Conservation (phyloP, 768 basidiomycete species). For the Cyclocybe aegerita region DNA sequence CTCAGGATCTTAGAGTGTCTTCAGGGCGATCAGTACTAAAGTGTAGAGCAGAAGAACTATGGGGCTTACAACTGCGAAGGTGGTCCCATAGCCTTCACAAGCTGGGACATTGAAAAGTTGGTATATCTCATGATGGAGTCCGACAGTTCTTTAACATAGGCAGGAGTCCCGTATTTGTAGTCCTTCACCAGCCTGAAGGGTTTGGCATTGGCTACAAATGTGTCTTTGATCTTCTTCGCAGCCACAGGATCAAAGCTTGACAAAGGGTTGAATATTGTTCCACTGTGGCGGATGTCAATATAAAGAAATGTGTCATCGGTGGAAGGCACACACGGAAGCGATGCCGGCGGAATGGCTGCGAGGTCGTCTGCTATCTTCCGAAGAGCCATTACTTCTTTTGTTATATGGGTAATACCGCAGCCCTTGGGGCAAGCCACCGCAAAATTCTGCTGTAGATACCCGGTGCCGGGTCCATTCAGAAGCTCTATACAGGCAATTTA, state of each 20-base stretch:
- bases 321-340: constrained; percentile 13
- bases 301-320: not conserved
- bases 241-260: constrained; percentile 2
- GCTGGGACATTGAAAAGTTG: not conserved
- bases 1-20: constrained; percentile 44
- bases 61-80: not conserved
- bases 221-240: constrained; percentile 2
- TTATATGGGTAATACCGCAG: constrained; percentile 35
- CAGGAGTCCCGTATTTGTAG: not conserved
- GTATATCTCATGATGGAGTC: not conserved
- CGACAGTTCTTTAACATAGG: not conserved
- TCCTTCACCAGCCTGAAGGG: not conserved
- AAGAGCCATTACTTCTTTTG: constrained; percentile 20
- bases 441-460: constrained; percentile 49
- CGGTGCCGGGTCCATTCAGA: constrained; percentile 28
- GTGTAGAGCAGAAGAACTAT: not conserved
- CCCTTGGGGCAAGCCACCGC: constrained; percentile 25
- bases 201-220: not conserved
- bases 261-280: constrained; percentile 12
- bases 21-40: not conserved
- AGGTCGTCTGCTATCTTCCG: constrained; percentile 18
- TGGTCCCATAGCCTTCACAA: not conserved
- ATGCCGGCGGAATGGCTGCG: not conserved
- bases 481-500: too few species aligned
- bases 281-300: constrained; percentile 4